Evolutionary conservation across 2,329 filamentous ascomycete genomes (phyloP), one percentile per base, ranked within the genome.

Genomic region (Paecilomyces sp.): DNA sequence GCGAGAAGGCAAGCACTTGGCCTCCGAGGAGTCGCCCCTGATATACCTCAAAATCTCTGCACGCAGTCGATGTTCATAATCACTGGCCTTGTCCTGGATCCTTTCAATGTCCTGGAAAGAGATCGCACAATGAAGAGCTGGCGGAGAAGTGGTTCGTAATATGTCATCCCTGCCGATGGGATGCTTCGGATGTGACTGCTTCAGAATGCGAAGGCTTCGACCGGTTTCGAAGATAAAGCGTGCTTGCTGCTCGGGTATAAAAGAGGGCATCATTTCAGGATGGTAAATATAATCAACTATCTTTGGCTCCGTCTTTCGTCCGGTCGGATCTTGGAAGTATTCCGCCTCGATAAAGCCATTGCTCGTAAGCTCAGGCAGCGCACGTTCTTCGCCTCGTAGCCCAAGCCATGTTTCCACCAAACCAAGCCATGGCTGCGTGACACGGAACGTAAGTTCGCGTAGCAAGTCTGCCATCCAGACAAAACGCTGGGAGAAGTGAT

Each of bases 141-240:
- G 88, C 12, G 86, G 82, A 6, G 77, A 72, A 11, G 79, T 77
- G 12, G 75, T 70, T 9, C 69, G 65, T 5, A 85, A 71, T 5
- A 82, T 75, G 28, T 79, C 77, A n/a, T 78, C 68, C 51, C 79
- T 80, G 13, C 85, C 83, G 51, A 94, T 76, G 0, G 88, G 85
- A 69, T 95, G 89, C 1, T 86, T 79, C 4, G 89, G 83, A 69
- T 94, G 89, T 65, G 88, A 85, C 24, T 79, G 77, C 65, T 86
- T 84, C 55, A 96, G 79, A 58, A 94, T 86, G 7, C 89, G 84
- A 55, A 96, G 74, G 69, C 89, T 93, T 66, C 83, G 85, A 3
- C 90, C 91, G 3, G 87, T 89, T 70, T 95, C 90, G 64, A 93
- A 92, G n/a, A 94, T 85, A 4, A 81, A 78, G 56, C 83, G 81